Evolutionary conservation across 2,329 filamentous ascomycete genomes (phyloP), one percentile per base, ranked within the genome.

Genomic region (Leptographium wingfieldii): DNA sequence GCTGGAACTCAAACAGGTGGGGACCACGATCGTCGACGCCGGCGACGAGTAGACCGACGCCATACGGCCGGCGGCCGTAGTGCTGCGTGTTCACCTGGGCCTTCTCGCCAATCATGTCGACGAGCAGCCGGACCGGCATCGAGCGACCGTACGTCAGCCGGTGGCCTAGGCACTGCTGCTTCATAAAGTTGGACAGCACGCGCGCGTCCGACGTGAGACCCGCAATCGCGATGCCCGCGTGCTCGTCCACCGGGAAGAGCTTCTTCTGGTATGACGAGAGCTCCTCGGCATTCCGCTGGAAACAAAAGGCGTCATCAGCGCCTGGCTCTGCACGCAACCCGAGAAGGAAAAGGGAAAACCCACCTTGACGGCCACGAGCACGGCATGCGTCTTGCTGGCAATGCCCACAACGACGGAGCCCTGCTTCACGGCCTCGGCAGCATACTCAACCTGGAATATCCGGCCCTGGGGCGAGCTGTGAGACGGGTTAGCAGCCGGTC

Each of bases 131-230:
- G 71, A 97, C 80, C 38, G 91, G 90, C 72, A 99, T 94, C 66
- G 92, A 85, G 66, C 94, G 92, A 76, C 90, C 92, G 79, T 96
- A 97, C 61, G 91, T 96, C 68, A 99, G 86, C 73, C 92, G 91
- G 69, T 94, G 92, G 69, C 90, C 88, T 69, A 99, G 90, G 65
- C 90, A 95, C 78, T 97, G 94, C 77, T 96, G 91, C 80, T 96
- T 97, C 92, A 99, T 97, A 80, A 96, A 99, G 84, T 99, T 99
- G 80, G 92, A 96, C 68, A 99, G 91, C 68, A 99, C 94, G 70
- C 94, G 94, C 71, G 92, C 94, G 75, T 99, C 94, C 61, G 92
- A 96, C 66, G 94, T 94, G 64, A 99, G 89, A 68, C 94, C 94
- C 67, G 94, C 94, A 69, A 99, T 95, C 69, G 92, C 91, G 69